phyloP scores from a whole-genome alignment of 805 yeast genomes.

The Cyberlindnera maclurae region DNA sequence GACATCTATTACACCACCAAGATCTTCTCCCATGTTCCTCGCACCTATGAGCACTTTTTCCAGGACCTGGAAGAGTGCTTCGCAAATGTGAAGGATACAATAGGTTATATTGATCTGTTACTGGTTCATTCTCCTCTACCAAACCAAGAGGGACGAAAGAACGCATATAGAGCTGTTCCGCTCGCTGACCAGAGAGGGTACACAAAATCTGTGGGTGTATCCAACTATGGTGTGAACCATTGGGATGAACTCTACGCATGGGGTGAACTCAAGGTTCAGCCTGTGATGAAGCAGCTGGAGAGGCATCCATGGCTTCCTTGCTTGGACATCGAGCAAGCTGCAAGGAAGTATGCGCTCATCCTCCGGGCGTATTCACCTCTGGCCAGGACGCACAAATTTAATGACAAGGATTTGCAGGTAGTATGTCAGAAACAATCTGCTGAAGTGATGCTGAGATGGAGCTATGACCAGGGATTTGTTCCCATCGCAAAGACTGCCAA shows the following conservation, averaged over 20 bases:
- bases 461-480: slow-evolving; percentile 19
- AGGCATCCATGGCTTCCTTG: slow-evolving; percentile 23
- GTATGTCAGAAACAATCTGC: slow-evolving; percentile 19
- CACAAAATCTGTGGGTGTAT: slow-evolving; percentile 68
- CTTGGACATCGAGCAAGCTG: slow-evolving; percentile 18
- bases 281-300: slow-evolving; percentile 67
- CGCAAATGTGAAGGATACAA: slow-evolving; percentile 34
- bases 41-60: slow-evolving; percentile 7
- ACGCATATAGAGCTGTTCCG: slow-evolving; percentile 68
- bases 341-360: slow-evolving; percentile 14
- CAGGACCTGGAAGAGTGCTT: slow-evolving; percentile 46
- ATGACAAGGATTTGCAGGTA: slow-evolving; percentile 16
- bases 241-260: slow-evolving; percentile 56
- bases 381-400: slow-evolving; percentile 17
- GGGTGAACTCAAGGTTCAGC: slow-evolving; percentile 47
- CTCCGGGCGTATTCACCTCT: slow-evolving; percentile 21
- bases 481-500: slow-evolving; percentile 19
- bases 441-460: slow-evolving; percentile 18
- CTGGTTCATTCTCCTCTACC: slow-evolving; percentile 61
- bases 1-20: slow-evolving; percentile 22
- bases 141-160: slow-evolving; percentile 42
- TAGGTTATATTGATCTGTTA: slow-evolving; percentile 64
- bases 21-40: slow-evolving; percentile 9
- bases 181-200: slow-evolving; percentile 56
- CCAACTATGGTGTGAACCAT: slow-evolving; percentile 62